phyloP scores from a whole-genome alignment of 805 yeast species.

The Pichia paraexigua region DNA sequence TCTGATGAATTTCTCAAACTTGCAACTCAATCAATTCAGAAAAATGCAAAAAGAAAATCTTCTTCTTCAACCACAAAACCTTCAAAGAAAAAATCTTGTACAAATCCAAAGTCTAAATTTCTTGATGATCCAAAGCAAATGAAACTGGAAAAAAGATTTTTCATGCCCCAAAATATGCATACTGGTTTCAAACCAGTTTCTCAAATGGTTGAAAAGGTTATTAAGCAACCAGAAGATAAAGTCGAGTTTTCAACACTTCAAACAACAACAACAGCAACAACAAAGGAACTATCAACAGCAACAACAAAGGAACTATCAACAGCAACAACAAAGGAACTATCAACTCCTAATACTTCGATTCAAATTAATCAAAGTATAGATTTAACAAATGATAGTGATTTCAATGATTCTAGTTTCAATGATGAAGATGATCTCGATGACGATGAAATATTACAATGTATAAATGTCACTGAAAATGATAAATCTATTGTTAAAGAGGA shows the following conservation, averaged over 20 bases:
- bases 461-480: background rate
- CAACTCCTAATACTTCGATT: background rate
- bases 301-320: background rate
- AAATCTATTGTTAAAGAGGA: background rate
- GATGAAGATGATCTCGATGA: background rate
- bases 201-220: background rate
- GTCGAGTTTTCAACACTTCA: background rate
- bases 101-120: constrained; percentile 1
- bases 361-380: background rate
- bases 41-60: constrained; percentile 26
- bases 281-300: background rate
- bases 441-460: background rate
- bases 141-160: constrained; percentile 38
- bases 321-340: background rate
- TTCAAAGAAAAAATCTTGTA: background rate
- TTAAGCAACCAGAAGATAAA: too few species aligned
- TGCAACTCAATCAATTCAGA: constrained; percentile 59
- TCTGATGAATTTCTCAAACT: constrained; percentile 53
- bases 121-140: constrained; percentile 12
- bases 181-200: constrained; percentile 55
- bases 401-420: background rate
- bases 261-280: background rate
- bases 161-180: constrained; percentile 67
- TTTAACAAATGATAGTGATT: constrained; percentile 1
- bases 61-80: background rate